Conservation (phyloP, 441 rosid species). For the Erodium texanum region DNA sequence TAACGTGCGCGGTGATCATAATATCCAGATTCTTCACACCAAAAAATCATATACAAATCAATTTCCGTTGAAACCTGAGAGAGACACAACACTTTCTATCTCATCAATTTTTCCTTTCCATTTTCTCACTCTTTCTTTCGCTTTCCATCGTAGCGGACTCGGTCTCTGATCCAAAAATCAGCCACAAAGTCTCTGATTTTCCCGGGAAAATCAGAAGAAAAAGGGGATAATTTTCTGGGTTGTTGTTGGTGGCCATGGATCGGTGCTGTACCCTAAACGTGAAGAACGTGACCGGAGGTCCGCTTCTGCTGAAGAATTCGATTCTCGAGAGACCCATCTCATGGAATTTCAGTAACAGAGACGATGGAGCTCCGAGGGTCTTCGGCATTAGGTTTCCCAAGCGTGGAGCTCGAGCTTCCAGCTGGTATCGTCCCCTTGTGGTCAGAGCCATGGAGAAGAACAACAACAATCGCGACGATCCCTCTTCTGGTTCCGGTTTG, state of each 20-base stretch:
- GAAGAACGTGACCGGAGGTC: constrained; percentile 37
- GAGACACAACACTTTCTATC: no score
- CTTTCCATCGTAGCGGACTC: not conserved
- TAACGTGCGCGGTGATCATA: no score
- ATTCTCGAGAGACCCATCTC: constrained; percentile 28
- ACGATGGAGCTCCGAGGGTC: constrained; percentile 17
- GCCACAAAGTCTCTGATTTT: not conserved
- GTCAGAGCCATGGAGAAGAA: constrained; percentile 65
- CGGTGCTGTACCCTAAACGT: constrained; percentile 42
- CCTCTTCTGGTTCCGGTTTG: not conserved
- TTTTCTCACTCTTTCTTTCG: not conserved
- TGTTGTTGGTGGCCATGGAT: constrained; percentile 34
- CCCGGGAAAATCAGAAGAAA: not conserved
- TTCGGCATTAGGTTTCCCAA: constrained; percentile 39
- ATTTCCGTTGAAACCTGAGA: no score
- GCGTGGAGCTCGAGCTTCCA: constrained; percentile 19
- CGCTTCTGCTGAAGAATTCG: constrained; percentile 27
- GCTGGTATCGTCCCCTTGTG: constrained; percentile 29
- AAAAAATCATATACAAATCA: no score
- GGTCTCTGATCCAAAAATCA: not conserved
- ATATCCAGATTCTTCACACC: no score
- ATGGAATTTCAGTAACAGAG: constrained; percentile 21
- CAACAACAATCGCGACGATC: constrained; percentile 23
- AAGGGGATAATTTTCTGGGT: not conserved
- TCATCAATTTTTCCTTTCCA: not conserved